phyloP scores from a whole-genome alignment of 2,329 filamentous ascomycete genomes.

The Erysiphe pulchra region DNA sequence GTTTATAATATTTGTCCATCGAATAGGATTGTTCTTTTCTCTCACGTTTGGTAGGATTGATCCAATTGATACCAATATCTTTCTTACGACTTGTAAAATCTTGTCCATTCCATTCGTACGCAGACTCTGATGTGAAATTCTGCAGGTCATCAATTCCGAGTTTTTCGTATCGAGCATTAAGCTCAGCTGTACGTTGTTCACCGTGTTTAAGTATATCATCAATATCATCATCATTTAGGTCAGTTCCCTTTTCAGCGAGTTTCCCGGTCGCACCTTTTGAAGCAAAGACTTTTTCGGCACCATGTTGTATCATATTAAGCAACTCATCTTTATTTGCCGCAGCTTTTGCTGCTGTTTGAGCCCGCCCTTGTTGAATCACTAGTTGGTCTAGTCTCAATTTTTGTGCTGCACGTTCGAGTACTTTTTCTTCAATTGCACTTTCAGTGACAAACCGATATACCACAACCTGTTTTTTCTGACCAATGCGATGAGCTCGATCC shows the following conservation, averaged over 20 bases:
- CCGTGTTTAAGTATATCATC: constrained; percentile 69
- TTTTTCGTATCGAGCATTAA: constrained; percentile 89
- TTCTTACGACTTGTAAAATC: constrained; percentile 84
- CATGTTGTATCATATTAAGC: constrained; percentile 94
- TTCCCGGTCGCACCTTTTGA: constrained; percentile 38
- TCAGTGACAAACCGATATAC: constrained; percentile 96
- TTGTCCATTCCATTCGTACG: constrained; percentile 97
- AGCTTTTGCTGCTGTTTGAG: constrained; percentile 71
- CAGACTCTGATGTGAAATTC: constrained; percentile 91
- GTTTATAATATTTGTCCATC: constrained; percentile 95
- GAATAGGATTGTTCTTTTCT: constrained; percentile 96
- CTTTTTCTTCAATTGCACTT: constrained; percentile 95
- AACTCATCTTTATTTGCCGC: constrained; percentile 91
- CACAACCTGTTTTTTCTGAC: constrained; percentile 91
- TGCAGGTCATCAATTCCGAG: constrained; percentile 90
- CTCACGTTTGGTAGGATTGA: constrained; percentile 94
- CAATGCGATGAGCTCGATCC: constrained; percentile 95
- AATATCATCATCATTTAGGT: constrained; percentile 69
- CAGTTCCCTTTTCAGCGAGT: constrained; percentile 30
- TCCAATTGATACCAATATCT: constrained; percentile 83
- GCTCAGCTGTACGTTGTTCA: constrained; percentile 65
- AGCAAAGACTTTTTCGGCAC: constrained; percentile 82
- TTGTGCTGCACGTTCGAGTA: constrained; percentile 83
- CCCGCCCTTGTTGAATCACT: constrained; percentile 90
- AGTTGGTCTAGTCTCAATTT: constrained; percentile 90